A percentile compares a stretch with the other conserved stretches of the same genome.
Conservation (phyloP, 768 basidiomycete genomes). For the Tylopilus rubrobrunneus region DNA sequence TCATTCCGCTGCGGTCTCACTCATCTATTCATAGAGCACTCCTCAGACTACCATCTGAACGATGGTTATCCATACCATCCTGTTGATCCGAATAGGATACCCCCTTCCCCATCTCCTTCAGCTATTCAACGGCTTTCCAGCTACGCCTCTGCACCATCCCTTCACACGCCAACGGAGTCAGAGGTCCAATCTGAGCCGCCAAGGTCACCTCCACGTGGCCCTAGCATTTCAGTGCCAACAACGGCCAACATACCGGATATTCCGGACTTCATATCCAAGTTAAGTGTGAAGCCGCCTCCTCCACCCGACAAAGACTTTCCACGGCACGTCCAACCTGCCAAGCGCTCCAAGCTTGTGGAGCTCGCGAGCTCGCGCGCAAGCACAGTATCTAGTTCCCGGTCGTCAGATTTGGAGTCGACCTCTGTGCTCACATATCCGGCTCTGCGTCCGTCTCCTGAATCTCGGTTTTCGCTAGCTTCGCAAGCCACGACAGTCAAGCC, state of each 20-base stretch:
- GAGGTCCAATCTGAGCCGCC: slow-evolving; percentile 30
- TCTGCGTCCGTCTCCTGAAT: slow-evolving; percentile 65
- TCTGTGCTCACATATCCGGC: slow-evolving; percentile 71
- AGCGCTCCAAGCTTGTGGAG: slow-evolving; percentile 65
- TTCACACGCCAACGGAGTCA: slow-evolving; percentile 41
- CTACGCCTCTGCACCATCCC: slow-evolving; percentile 55
- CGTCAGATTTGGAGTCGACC: slow-evolving; percentile 50
- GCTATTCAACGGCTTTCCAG: slow-evolving; percentile 59
- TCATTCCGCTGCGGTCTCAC: not conserved
- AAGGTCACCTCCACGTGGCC: slow-evolving; percentile 35
- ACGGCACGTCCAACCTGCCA: slow-evolving; percentile 26
- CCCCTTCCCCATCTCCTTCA: slow-evolving; percentile 64
- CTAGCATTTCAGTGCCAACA: slow-evolving; percentile 43
- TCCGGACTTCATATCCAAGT: slow-evolving; percentile 49
- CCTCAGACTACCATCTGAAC: slow-evolving; percentile 1
- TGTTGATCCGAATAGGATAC: slow-evolving; percentile 54
- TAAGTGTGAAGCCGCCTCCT: slow-evolving; percentile 30
- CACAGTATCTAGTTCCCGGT: slow-evolving; percentile 47
- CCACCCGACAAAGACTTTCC: slow-evolving; percentile 21
- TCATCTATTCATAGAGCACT: slow-evolving; percentile 19
- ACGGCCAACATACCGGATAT: slow-evolving; percentile 54
- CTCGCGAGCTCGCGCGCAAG: slow-evolving; percentile 65
- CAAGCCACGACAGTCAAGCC: slow-evolving; percentile 18
- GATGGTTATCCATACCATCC: slow-evolving; percentile 12
- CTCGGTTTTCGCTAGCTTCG: slow-evolving; percentile 35